Percentiles rank a stretch among this genome's conserved stretches.
phyloP scores from a whole-genome alignment of 345 rosid genomes.

The Chamaenerion angustifolium region DNA sequence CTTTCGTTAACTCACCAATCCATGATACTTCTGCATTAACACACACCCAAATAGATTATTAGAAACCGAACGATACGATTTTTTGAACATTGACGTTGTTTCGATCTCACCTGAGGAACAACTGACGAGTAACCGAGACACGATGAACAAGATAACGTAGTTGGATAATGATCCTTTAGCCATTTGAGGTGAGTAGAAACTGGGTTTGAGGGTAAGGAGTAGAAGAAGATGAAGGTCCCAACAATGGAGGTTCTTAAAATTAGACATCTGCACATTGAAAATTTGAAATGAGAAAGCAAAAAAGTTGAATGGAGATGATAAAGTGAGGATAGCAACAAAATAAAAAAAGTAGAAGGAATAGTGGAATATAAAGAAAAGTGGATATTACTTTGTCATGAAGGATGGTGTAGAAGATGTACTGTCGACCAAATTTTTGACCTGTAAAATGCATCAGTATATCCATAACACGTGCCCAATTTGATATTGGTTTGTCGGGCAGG shows the following conservation, averaged over 20 bases:
- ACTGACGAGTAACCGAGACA: constrained; percentile 20
- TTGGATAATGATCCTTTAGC: constrained; percentile 20
- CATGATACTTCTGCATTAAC: too few species aligned
- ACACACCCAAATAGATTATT: too few species aligned
- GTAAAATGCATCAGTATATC: neutral
- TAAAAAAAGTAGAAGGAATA: neutral
- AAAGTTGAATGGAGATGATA: neutral
- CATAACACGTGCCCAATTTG: too few species aligned
- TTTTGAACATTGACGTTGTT: neutral
- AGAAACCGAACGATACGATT: too few species aligned
- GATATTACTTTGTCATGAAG: constrained; percentile 48
- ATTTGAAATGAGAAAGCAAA: constrained; percentile 4
- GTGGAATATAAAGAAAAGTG: constrained; percentile 13
- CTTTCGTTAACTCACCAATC: too few species aligned
- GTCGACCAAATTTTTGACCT: neutral
- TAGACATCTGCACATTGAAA: constrained; percentile 15
- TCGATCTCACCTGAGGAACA: constrained; percentile 24
- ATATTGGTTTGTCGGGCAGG: too few species aligned
- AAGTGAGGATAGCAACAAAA: constrained; percentile 7
- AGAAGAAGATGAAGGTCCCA: constrained; percentile 11
- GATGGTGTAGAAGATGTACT: constrained; percentile 10
- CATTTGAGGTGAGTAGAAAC: constrained; percentile 21
- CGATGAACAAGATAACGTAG: constrained; percentile 20
- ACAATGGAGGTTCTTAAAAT: constrained; percentile 14
- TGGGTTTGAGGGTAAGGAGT: constrained; percentile 10